These are phyloP conservation scores for Tulasnella sp. DNA, from an alignment of 768 basidiomycete genomes.

Conservation along the genomic window DNA sequence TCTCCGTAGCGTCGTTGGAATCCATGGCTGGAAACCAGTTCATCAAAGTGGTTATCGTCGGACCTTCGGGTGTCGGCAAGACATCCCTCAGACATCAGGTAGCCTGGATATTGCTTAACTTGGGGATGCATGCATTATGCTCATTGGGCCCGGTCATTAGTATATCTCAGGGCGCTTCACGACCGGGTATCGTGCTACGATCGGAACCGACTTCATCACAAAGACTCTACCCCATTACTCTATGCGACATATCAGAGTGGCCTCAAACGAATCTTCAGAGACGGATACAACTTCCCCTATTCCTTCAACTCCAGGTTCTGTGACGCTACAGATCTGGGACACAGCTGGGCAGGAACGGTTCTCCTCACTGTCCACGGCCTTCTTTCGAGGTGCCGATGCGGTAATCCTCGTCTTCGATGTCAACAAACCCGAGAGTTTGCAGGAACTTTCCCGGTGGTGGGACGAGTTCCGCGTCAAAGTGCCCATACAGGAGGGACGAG, in stretches of 20 bases:
- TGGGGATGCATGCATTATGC: neutral
- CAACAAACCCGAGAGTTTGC: conserved; percentile 50
- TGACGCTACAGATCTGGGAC: conserved; percentile 70
- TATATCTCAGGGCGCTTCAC: conserved; percentile 71
- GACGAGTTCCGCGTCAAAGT: conserved; percentile 56
- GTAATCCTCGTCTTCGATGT: conserved; percentile 75
- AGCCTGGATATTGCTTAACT: neutral
- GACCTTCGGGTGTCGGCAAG: conserved; percentile 72
- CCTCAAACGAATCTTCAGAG: neutral
- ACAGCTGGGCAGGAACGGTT: conserved; percentile 86
- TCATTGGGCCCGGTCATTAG: conserved; percentile 27
- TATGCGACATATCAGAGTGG: conserved; percentile 17
- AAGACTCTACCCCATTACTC: conserved; percentile 58
- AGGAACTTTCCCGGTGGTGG: conserved; percentile 65
- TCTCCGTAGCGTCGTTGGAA: neutral
- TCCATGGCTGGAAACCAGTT: neutral
- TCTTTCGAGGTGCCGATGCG: conserved; percentile 79
- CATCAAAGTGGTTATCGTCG: conserved; percentile 73
- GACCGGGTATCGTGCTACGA: conserved; percentile 69
- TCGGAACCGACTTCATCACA: conserved; percentile 81
- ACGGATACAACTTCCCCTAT: neutral
- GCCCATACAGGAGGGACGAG: conserved; percentile 49
- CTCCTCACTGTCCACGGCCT: conserved; percentile 68
- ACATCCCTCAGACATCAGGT: conserved; percentile 23
- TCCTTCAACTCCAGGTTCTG: conserved; percentile 29